Base-by-base conservation (phyloP, 768 basidiomycete species). In the Omphalotus guepiniiformis region DNA sequence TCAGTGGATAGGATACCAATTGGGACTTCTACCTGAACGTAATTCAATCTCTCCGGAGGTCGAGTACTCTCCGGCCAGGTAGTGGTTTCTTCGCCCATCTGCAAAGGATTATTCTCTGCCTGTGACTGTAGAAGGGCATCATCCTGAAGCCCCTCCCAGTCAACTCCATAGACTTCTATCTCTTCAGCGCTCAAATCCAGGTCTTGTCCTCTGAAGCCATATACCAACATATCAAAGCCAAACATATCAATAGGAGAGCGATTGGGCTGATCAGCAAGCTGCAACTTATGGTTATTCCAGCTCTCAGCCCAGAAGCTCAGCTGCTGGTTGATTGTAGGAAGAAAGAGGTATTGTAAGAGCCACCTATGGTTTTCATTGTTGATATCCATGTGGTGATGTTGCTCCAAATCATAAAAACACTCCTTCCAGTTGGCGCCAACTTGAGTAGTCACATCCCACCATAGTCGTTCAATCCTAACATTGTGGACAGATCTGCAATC, bases 281-380 rank as follows among this genome's bases (percentile, higher is more conserved):
- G 29, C 7, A 44, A 30, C 25, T 23, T 15, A 26, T 44, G 42
- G 18, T 44, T 44, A 44, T 44, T 44, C 42, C 42, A 44, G 18
- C 39, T 25, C n/a, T 41, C 39, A 41, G 39, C 39, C 39, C 39
- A 41, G 26, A 41, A 25, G 9, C 19, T 21, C 34, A 46, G 35
- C 22, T 46, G 44, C 2, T 44, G 16, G 32, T 61, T 55, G 36
- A 61, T 48, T 1, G 32, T 16, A 2, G 28, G 11, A 4, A 64
- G 54, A 39, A 65, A 65, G 13, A 64, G 57, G 38, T 48, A 39
- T 22, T 59, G 61, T 6, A 61, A 47, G 9, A 63, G 42, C 60
- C 61, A 67, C 21, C 59, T 57, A 15, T 16, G 6, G 25, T 27
- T 44, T 2, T 34, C n/a, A 25, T 44, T 44, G 4, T 32, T 21